Evolutionary conservation across 352 stramenopile species (phyloP), one percentile per base, ranked within the genome.

Genomic region (Pythium dissimile): DNA sequence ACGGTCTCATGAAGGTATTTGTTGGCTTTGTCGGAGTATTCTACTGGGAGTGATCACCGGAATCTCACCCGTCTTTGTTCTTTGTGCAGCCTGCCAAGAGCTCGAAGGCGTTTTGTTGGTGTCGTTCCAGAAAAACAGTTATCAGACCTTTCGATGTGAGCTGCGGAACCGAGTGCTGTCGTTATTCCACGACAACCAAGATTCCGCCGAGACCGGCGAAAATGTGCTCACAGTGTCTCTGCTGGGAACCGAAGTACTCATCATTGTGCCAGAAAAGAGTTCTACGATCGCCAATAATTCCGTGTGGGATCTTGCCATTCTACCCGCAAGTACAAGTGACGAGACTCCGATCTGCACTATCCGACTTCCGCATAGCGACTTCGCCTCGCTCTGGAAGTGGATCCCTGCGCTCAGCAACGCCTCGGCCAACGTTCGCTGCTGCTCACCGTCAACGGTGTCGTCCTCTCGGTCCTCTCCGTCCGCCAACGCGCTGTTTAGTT

Each of bases 301-400:
- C n/a, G n/a, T n/a, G n/a, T n/a, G n/a, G n/a, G n/a, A n/a, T n/a
- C n/a, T n/a, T n/a, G n/a, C n/a, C n/a, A n/a, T n/a, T n/a, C n/a
- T n/a, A n/a, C n/a, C n/a, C n/a, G n/a, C n/a, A n/a, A n/a, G n/a
- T n/a, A 7, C 10, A 18, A 27, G 18, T 9, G 23, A 20, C 20
- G 42, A 20, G 0, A 37, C 16, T 12, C 34, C 48, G 3, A 35
- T 37, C 0, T 55, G 42, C 13, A 58, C 56, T n/a, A 62, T 89
- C 48, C 75, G 73, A 7, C 82, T 89, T 26, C 68, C 71, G 5
- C 64, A 80, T 18, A 64, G 72, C 23, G 71, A 85, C 26, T 52
- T 88, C 45, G 61, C 72, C 26, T 62, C 54, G 12, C 67, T 88
- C 38, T 91, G 80, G 80, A 70, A 67, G 57, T 91, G 80, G 80